Percentiles rank a stretch among this genome's conserved stretches.
phyloP scores from a whole-genome alignment of 2,329 filamentous ascomycete genomes.

The Aspergillus thermomutatus region DNA sequence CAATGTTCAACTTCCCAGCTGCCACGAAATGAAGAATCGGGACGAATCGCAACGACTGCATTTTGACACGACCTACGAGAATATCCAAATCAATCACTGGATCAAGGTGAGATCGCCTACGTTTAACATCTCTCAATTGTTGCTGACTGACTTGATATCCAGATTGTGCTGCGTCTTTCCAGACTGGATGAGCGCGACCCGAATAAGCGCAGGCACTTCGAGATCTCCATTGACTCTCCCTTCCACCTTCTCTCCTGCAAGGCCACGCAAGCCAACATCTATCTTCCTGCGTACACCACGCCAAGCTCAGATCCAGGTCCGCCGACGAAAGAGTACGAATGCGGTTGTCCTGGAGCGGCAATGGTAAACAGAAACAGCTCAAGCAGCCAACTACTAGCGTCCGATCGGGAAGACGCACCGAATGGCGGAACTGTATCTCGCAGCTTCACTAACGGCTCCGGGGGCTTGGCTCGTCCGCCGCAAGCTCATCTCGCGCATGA shows the following conservation, averaged over 20 bases:
- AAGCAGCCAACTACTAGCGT: constrained; percentile 15
- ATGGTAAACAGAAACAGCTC: constrained; percentile 28
- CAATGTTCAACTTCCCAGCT: constrained; percentile 87
- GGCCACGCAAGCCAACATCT: constrained; percentile 86
- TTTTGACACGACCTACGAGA: constrained; percentile 89
- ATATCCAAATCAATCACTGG: constrained; percentile 93
- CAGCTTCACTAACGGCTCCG: constrained; percentile 40
- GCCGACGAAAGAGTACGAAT: constrained; percentile 58
- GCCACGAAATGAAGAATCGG: constrained; percentile 73
- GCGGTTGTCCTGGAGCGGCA: constrained; percentile 66
- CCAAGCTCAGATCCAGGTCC: constrained; percentile 49
- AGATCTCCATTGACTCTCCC: constrained; percentile 94
- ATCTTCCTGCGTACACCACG: constrained; percentile 73
- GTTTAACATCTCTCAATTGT: neutral
- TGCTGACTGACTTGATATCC: constrained; percentile 13
- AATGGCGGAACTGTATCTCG: constrained; percentile 23
- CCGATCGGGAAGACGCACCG: constrained; percentile 30
- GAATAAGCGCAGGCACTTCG: constrained; percentile 78
- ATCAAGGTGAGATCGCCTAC: constrained; percentile 66
- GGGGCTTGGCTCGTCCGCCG: constrained; percentile 43
- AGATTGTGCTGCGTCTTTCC: constrained; percentile 92
- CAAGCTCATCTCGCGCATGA: constrained; percentile 50
- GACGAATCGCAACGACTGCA: constrained; percentile 66
- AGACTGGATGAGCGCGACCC: constrained; percentile 76
- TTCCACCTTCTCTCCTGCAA: constrained; percentile 91